A percentile compares a stretch with the other conserved stretches of the same genome.
Evolutionary conservation across 768 basidiomycete species (phyloP).

Genomic region (Infundibulicybe gibba): DNA sequence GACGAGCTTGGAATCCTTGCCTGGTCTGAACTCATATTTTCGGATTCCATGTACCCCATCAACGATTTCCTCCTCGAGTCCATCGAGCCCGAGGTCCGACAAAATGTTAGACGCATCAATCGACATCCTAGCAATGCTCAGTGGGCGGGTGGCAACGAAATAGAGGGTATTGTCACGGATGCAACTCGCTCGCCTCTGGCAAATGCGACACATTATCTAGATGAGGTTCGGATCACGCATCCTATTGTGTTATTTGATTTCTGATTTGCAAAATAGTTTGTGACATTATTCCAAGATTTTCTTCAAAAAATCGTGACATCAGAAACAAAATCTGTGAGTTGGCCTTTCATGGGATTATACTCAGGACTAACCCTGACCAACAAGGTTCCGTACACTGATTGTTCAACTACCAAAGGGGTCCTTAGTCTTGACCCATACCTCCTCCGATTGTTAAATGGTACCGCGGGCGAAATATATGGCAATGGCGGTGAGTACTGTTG

Average conservation of each 20-base stretch:
- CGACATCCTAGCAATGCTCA: slow-evolving; percentile 54
- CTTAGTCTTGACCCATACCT: slow-evolving; percentile 55
- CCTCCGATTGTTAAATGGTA: slow-evolving; percentile 46
- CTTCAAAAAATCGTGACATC: slow-evolving; percentile 42
- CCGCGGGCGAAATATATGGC: slow-evolving; percentile 51
- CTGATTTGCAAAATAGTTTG: slow-evolving; percentile 28
- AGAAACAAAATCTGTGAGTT: slow-evolving; percentile 45
- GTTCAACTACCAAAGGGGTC: slow-evolving; percentile 55
- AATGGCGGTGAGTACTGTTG: slow-evolving; percentile 36
- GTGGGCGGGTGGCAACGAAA: slow-evolving; percentile 62
- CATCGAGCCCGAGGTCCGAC: slow-evolving; percentile 50
- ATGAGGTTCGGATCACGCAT: slow-evolving; percentile 33
- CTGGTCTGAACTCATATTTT: slow-evolving; percentile 63
- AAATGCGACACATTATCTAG: slow-evolving; percentile 44
- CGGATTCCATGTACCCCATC: slow-evolving; percentile 52
- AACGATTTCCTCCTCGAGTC: slow-evolving; percentile 49
- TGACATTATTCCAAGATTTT: slow-evolving; percentile 49
- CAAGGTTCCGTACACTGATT: slow-evolving; percentile 56
- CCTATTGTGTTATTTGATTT: background rate
- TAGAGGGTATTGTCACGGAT: slow-evolving; percentile 46
- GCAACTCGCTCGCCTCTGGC: slow-evolving; percentile 25
- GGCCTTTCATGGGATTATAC: background rate
- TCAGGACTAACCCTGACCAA: background rate
- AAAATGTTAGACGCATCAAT: slow-evolving; percentile 54
- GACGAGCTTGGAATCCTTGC: slow-evolving; percentile 59